Percentiles rank a stretch among this genome's conserved stretches.
Conservation (phyloP, 768 basidiomycete genomes). For the Mycena maculata region DNA sequence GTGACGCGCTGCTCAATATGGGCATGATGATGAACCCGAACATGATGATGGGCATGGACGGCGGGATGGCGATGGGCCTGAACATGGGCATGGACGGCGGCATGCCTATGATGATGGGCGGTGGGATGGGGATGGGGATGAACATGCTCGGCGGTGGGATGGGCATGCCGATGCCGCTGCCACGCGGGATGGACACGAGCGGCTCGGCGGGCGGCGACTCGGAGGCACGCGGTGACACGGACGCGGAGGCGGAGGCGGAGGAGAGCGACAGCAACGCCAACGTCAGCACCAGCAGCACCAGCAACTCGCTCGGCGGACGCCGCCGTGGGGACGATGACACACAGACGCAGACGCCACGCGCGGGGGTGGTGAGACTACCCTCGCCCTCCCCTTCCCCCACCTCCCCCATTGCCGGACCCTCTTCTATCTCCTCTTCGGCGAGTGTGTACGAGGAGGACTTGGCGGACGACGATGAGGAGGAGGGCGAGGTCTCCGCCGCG, state of each 20-base stretch:
- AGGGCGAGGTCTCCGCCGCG: constrained; percentile 30
- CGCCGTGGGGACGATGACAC: constrained; percentile 26
- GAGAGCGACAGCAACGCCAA: constrained; percentile 27
- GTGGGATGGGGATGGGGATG: constrained; percentile 25
- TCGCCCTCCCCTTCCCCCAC: constrained; percentile 26
- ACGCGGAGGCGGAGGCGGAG: constrained; percentile 35
- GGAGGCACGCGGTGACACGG: constrained; percentile 32
- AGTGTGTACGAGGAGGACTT: constrained; percentile 25
- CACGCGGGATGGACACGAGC: constrained; percentile 27
- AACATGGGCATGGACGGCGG: constrained; percentile 4
- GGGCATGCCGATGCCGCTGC: constrained; percentile 13
- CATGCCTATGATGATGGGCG: constrained; percentile 25
- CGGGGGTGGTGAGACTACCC: constrained; percentile 30
- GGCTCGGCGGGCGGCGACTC: constrained; percentile 29
- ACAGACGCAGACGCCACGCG: constrained; percentile 35
- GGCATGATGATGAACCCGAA: constrained; percentile 34
- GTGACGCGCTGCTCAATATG: constrained; percentile 33
- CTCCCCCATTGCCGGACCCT: constrained; percentile 30
- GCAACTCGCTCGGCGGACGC: neutral
- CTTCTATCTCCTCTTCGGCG: constrained; percentile 19
- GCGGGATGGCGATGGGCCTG: constrained; percentile 15
- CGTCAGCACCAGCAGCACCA: neutral
- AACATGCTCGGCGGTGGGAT: constrained; percentile 24
- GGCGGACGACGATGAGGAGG: constrained; percentile 29
- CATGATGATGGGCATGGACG: constrained; percentile 18